These are phyloP conservation scores for Cryphonectria naterciae DNA, from an alignment of 2,329 filamentous ascomycete species.

Conservation along the genomic window DNA sequence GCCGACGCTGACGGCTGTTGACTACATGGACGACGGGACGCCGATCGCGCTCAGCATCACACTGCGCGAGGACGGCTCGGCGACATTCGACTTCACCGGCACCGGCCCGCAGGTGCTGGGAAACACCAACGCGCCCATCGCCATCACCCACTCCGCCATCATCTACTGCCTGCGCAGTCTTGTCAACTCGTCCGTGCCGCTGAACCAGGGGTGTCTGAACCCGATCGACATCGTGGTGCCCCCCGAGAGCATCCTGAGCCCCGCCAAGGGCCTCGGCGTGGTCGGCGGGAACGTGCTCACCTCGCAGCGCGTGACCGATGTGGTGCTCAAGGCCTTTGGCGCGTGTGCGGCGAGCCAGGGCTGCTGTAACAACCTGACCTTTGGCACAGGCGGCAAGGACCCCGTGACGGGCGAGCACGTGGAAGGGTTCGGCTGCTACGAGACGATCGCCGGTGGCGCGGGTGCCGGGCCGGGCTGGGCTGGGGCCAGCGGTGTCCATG, in stretches of 20 bases:
- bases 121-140: slow-evolving; percentile 43
- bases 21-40: slow-evolving; percentile 48
- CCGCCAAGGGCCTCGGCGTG: slow-evolving; percentile 35
- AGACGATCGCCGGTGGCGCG: slow-evolving; percentile 41
- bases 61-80: slow-evolving; percentile 35
- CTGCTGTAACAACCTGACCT: slow-evolving; percentile 39
- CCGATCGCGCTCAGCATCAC: slow-evolving; percentile 39
- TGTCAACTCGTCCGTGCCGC: slow-evolving; percentile 40
- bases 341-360: slow-evolving; percentile 36
- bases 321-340: slow-evolving; percentile 38
- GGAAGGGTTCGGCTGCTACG: slow-evolving; percentile 42
- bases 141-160: slow-evolving; percentile 44
- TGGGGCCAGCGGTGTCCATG: slow-evolving; percentile 39
- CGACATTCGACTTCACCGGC: slow-evolving; percentile 34
- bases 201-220: slow-evolving; percentile 43
- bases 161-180: slow-evolving; percentile 43
- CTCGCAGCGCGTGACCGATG: slow-evolving; percentile 39
- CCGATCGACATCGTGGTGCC: slow-evolving; percentile 40
- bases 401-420: slow-evolving; percentile 33
- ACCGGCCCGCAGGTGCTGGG: slow-evolving; percentile 41
- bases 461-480: slow-evolving; percentile 39
- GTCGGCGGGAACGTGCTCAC: slow-evolving; percentile 64
- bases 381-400: slow-evolving; percentile 39
- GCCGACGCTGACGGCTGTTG: slow-evolving; percentile 36
- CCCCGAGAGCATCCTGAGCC: slow-evolving; percentile 38